Evolutionary conservation across 768 basidiomycete genomes (phyloP), one percentile per base, ranked within the genome.

Genomic region (Nidularia sp.): DNA sequence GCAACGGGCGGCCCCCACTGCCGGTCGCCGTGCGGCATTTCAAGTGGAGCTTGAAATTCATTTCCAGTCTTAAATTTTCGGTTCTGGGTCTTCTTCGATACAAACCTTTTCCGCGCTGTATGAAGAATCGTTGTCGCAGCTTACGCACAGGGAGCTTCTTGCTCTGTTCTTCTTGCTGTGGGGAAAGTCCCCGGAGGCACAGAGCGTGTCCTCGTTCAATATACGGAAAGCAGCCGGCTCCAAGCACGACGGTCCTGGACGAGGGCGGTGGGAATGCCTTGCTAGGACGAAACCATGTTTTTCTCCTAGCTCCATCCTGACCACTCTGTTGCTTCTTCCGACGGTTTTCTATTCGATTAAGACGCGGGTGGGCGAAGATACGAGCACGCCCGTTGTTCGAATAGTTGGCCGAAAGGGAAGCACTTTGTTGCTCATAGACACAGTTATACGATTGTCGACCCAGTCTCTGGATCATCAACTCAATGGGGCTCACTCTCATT

Each of bases 181-280:
- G 88, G 88, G 87, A 90, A 90, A 90, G 88, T 90, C 88, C 86
- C 88, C 88, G 88, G 88, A 90, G 88, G 80, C 68, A 78, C 85
- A 85, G 87, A 88, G 82, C 63, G 70, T 77, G 68, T 72, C 71
- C 75, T 80, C 72, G 66, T 71, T 74, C 74, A 57, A 48, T 18
- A 62, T 66, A 75, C 60, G 88, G 87, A 88, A 85, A 90, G 77
- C 86, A 66, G 73, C 85, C 81, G 77, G 76, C 83, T 76, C 71
- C 70, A 89, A 86, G 81, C 77, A 78, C 77, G 83, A 76, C 78
- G 80, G 84, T 80, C 67, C 69, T 57, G 73, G 76, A 67, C 66
- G 70, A 73, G 70, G 70, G 68, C 73, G 75, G 79, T 74, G 76
- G 73, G 79, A 72, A 73, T 68, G 71, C 62, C 60, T 71, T 77